These are phyloP conservation scores for Serpula lacrymans DNA, from an alignment of 768 basidiomycete species.

Conservation along the genomic window DNA sequence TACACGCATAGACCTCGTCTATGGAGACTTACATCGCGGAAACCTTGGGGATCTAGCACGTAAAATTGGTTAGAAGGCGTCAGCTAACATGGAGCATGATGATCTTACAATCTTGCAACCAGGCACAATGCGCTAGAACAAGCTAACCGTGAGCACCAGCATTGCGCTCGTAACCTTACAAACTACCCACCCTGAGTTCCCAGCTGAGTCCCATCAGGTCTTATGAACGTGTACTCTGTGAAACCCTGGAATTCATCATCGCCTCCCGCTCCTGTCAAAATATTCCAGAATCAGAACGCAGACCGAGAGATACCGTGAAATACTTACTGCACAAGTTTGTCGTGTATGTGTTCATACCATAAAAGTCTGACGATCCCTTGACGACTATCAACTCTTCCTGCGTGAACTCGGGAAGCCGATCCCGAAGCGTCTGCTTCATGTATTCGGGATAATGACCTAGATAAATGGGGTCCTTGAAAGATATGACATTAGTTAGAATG, in stretches of 20 bases:
- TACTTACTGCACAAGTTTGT: slow-evolving; percentile 57
- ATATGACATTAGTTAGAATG: not conserved
- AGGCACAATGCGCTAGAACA: slow-evolving; percentile 53
- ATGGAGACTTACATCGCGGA: slow-evolving; percentile 47
- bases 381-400: slow-evolving; percentile 54
- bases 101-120: slow-evolving; percentile 61
- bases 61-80: not conserved
- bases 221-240: slow-evolving; percentile 57
- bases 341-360: slow-evolving; percentile 72
- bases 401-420: slow-evolving; percentile 58
- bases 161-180: not conserved
- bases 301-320: not conserved
- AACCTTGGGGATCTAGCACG: slow-evolving; percentile 56
- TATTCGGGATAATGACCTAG: slow-evolving; percentile 65
- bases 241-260: slow-evolving; percentile 62
- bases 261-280: slow-evolving; percentile 52
- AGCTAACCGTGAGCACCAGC: not conserved
- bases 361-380: slow-evolving; percentile 66
- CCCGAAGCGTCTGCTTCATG: slow-evolving; percentile 53
- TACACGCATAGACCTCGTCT: not conserved
- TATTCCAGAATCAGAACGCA: not conserved
- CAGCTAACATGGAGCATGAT: not conserved
- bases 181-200: slow-evolving; percentile 53
- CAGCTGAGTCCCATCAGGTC: slow-evolving; percentile 61
- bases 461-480: slow-evolving; percentile 58